Base-by-base conservation (phyloP, 2,329 filamentous ascomycete species). In the Grosmannia serpens region DNA sequence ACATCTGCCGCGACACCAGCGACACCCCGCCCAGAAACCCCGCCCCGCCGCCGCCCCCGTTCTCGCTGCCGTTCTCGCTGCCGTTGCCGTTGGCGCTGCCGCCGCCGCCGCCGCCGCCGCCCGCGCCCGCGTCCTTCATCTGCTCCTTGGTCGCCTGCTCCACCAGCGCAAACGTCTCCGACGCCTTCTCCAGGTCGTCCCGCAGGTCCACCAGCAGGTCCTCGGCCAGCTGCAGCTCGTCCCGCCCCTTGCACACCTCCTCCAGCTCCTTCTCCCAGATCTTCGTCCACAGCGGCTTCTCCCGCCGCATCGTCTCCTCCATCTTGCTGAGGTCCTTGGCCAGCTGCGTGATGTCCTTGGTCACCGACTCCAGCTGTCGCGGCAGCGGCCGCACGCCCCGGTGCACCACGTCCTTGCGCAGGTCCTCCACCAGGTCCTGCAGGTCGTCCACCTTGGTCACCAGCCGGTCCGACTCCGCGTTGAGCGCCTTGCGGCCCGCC, bases 101-200 rank as follows among this genome's bases (percentile, higher is more conserved):
- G 78, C 80, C 11, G 75, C 73, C 51, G 77, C 77, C 44, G 79
- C 80, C 11, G 50, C 77, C 77, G 46, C 71, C 70, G 5, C 73
- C 72, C 7, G 81, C 80, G 55, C 82, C 81, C 53, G 75, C 81
- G 61, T 87, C 86, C 69, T 95, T 89, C 73, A 95, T 88, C 70
- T 99, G 94, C 73, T 97, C 91, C 74, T 95, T 96, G n/a, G 91
- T 97, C 10, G 94, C 94, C 73, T 97, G 88, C 73, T 99, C 94
- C 20, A 99, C 94, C 0, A 99, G 82, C 27, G 89, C 88, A 68
- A 99, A 96, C 0, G 94, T 97, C 71, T 95, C 88, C 0, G 86
- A 85, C 1, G 92, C 91, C 74, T 97, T 96, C 70, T 97, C 91
- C 53, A 99, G 77, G 74, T 99, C 94, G 68, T 96, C 91, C 67